Evolutionary conservation across 306 rosid species (phyloP), one percentile per base, ranked within the genome.

Genomic region (Cicer yamashitae): DNA sequence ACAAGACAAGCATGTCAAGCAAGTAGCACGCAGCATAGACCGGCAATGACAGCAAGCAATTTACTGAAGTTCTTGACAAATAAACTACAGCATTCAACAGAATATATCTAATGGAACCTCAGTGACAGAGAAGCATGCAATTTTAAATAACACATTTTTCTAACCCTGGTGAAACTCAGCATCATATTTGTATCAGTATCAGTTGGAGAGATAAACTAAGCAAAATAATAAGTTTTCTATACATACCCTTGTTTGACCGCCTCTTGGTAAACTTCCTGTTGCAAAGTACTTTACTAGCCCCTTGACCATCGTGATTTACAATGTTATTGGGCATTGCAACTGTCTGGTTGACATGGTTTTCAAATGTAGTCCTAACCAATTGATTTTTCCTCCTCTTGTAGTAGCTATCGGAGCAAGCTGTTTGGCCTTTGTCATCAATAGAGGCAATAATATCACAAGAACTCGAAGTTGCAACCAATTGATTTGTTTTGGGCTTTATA

Each of bases 311-410:
- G 3, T 88, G 71, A 58, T 85, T 88, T 46, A 70, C 75, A 70
- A 73, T 73, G 43, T 79, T 80, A 72, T 84, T 85, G 20, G 84
- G 81, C 76, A 81, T 74, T 65, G 56, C 41, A 59, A 65, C 82
- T 43, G 84, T 76, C 79, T 85, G 85, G 70, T 84, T 88, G 52
- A 50, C 71, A 47, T 79, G 82, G 79, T 81, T 75, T 77, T 88
- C 93, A 77, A 86, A 74, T 38, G 96, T 61, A 72, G 88, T 84
- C 89, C 97, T 89, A 48, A 90, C 85, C 71, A 94, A 83, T 76
- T 94, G 97, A 76, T 94, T 89, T 83, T 85, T 91, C 47, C 89
- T 84, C 91, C 83, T 88, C 91, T 94, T 94, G 90, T 85, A 92
- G 85, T 94, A 92, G 74, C 91, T 87, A 82, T 91, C 98, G 20